Percentiles rank a stretch among this genome's conserved stretches.
Evolutionary conservation across 768 basidiomycete species (phyloP).

Genomic region (Suillus variegatus): DNA sequence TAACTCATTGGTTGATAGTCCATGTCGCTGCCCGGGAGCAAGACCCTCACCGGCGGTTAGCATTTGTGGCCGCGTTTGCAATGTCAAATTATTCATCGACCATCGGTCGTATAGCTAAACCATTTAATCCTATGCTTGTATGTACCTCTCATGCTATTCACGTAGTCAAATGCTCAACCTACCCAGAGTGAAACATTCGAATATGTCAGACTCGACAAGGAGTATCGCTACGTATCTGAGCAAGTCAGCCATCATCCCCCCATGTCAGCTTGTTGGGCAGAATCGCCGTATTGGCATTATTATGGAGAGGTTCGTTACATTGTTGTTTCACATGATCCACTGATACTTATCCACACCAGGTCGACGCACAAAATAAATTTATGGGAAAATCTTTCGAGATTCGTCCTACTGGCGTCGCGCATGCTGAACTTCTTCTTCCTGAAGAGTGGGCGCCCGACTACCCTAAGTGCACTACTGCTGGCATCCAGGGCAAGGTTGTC

Average conservation of each 20-base stretch:
- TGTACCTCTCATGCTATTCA: conserved; percentile 25
- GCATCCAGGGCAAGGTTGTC: conserved; percentile 54
- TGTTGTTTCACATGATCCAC: not conserved
- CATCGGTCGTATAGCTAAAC: conserved; percentile 94
- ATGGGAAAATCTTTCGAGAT: conserved; percentile 98
- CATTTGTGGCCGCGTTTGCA: conserved; percentile 94
- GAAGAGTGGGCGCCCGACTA: conserved; percentile 62
- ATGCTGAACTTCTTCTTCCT: conserved; percentile 80
- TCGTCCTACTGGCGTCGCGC: conserved; percentile 91
- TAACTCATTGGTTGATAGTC: conserved; percentile 44
- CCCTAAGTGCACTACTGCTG: conserved; percentile 51
- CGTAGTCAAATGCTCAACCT: not conserved
- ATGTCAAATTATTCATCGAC: conserved; percentile 99
- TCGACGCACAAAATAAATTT: conserved; percentile 96
- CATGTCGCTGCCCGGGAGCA: conserved; percentile 79
- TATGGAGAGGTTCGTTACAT: conserved; percentile 70
- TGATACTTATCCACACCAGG: conserved; percentile 42
- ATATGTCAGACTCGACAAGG: conserved; percentile 82
- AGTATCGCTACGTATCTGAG: conserved; percentile 92
- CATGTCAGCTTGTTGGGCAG: conserved; percentile 94
- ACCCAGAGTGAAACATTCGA: conserved; percentile 89
- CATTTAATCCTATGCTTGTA: conserved; percentile 95
- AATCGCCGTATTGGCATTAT: conserved; percentile 87
- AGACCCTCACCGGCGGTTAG: conserved; percentile 81
- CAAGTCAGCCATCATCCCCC: conserved; percentile 98